These are phyloP conservation scores for Cucumis sativus DNA, from an alignment of 306 rosid species.

Conservation along the genomic window DNA sequence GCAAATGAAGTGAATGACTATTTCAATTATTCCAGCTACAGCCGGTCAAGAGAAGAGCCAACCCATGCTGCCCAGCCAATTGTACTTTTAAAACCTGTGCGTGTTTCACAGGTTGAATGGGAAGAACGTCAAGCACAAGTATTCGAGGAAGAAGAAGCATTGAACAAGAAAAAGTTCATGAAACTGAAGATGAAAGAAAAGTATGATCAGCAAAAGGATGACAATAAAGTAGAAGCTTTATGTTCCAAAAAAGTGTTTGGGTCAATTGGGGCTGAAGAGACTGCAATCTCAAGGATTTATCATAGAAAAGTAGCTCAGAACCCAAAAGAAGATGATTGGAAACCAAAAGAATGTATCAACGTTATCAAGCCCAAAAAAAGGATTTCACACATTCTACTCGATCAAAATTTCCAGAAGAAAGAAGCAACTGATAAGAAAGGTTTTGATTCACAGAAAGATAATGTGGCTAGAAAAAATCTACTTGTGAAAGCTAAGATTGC, in stretches of 20 bases:
- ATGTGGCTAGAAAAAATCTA: conserved; percentile 22
- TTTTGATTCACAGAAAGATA: conserved; percentile 13
- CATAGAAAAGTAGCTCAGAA: conserved; percentile 9
- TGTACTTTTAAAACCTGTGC: conserved; percentile 68
- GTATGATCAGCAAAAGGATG: not conserved
- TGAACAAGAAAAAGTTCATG: conserved; percentile 16
- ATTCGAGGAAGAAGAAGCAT: conserved; percentile 25
- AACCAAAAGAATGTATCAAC: not conserved
- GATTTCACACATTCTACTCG: conserved; percentile 22
- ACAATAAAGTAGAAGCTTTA: conserved; percentile 13
- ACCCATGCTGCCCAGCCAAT: conserved; percentile 37
- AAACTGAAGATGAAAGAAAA: conserved; percentile 24
- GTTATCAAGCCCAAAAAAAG: conserved; percentile 31
- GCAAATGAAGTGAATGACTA: conserved; percentile 21
- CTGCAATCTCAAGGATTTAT: not conserved
- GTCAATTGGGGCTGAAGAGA: conserved; percentile 21
- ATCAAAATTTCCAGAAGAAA: conserved; percentile 29
- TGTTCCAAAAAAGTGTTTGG: conserved; percentile 21
- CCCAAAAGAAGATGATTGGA: conserved; percentile 21
- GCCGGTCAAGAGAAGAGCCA: conserved; percentile 4
- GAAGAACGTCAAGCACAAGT: conserved; percentile 16
- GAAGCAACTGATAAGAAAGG: conserved; percentile 26
- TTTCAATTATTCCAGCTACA: conserved; percentile 11
- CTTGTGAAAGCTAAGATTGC: conserved; percentile 24
- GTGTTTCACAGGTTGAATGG: conserved; percentile 12